Conservation (phyloP, 2,329 filamentous ascomycete genomes). For the Pezicula neosporulosa region DNA sequence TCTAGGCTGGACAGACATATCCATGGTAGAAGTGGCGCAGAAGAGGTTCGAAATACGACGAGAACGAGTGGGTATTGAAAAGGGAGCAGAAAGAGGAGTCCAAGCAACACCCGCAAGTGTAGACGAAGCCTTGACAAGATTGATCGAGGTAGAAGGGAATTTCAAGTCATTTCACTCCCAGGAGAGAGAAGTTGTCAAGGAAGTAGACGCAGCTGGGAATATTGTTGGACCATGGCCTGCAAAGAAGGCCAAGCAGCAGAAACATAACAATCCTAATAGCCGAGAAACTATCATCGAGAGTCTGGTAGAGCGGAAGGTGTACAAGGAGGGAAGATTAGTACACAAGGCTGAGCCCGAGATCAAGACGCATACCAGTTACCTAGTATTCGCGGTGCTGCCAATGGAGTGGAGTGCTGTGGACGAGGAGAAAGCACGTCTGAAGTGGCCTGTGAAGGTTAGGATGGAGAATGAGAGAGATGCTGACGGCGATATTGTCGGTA, state of each 20-base stretch:
- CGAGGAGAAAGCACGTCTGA: conserved; percentile 63
- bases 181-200: conserved; percentile 21
- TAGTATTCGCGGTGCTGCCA: conserved; percentile 90
- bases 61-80: conserved; percentile 72
- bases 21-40: conserved; percentile 87
- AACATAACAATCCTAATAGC: conserved; percentile 28
- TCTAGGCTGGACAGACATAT: conserved; percentile 85
- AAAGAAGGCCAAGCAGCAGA: conserved; percentile 7
- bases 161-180: conserved; percentile 58
- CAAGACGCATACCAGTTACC: conserved; percentile 95
- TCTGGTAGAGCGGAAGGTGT: conserved; percentile 48
- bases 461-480: conserved; percentile 15
- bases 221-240: conserved; percentile 4
- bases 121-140: conserved; percentile 69
- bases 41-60: conserved; percentile 77
- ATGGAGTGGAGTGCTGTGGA: conserved; percentile 80
- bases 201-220: conserved; percentile 13
- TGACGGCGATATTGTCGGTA: conserved; percentile 40
- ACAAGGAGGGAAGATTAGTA: conserved; percentile 72
- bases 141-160: conserved; percentile 70
- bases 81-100: conserved; percentile 52
- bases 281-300: conserved; percentile 28
- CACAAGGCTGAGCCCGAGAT: conserved; percentile 83
- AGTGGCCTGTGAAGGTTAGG: conserved; percentile 55
- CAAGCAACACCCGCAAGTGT: conserved; percentile 64